Base-by-base conservation (phyloP, 257 asterid genomes). In the Gardenia jasminoides region DNA sequence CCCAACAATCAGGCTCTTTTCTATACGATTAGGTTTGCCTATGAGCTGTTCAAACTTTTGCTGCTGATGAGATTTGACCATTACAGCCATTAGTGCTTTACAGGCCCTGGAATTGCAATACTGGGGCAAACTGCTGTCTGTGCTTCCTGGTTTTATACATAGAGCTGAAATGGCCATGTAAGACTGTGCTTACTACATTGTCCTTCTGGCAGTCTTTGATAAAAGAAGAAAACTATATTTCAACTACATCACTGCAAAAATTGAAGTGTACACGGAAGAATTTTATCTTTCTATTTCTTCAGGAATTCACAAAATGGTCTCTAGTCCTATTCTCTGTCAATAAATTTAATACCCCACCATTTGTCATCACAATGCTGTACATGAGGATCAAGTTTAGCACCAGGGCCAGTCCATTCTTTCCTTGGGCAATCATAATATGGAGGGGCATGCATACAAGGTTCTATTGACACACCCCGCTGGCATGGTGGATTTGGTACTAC, bases 391-490 rank as follows among this genome's bases (percentile, higher is more conserved):
- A 86, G 22, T 10, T 62, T 76, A 44, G 89, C 89, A 36, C 12
- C 22, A 15, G 17, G 19, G 26, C n/a, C 96, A 28, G 61, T 80
- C 10, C 88, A 87, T 43, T 28, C 48, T 59, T 74, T 88, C 79
- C 58, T 44, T 41, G 80, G 84, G 77, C 98, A 93, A 24, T 90
- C 89, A 67, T 79, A 84, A 78, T 75, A 85, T 0, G 98, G 93
- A 26, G 96, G 97, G 30, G 91, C 84, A 67, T 93, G 98, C 80
- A 89, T 88, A 80, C 96, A 92, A 0, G 97, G 96, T 58, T 92
- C 96, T 76, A 92, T 84, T 8, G 98, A 90, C 77, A 71, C 24
- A 5, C 86, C 93, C 22, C 88, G 85, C 22, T 73, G 67, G 58
- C 98, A 93, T 0, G 91, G 83, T 3, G 90, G 96, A 36, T 92